phyloP scores from a whole-genome alignment of 2,329 filamentous ascomycete genomes.

The Penicillium psychrosexuale region DNA sequence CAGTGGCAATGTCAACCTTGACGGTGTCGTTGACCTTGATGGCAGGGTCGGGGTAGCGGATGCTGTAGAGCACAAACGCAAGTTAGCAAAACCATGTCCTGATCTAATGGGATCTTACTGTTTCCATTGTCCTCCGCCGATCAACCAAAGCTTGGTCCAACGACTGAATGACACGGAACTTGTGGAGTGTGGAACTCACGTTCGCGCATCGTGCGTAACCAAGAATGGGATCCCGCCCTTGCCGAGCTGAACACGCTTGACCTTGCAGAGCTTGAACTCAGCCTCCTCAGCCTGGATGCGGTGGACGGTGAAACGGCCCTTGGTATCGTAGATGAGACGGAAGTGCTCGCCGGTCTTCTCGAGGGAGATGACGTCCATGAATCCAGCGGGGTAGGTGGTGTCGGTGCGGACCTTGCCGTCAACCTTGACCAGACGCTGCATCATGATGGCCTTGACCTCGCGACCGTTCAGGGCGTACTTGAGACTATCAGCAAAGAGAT shows the following conservation, averaged over 20 bases:
- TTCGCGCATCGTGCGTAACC: conserved; percentile 99
- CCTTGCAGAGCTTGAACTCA: conserved; percentile 99
- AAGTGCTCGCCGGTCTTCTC: conserved; percentile 99
- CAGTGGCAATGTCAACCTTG: conserved; percentile 95
- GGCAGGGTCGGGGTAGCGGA: conserved; percentile 96
- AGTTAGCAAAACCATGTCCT: conserved; percentile 36
- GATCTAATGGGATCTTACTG: conserved; percentile 28
- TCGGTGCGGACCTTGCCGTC: conserved; percentile 99
- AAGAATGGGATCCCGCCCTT: conserved; percentile 99
- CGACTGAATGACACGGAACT: conserved; percentile 97
- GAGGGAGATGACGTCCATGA: conserved; percentile 99
- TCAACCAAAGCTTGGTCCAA: conserved; percentile 99
- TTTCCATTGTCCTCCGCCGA: conserved; percentile 42
- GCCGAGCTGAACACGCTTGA: conserved; percentile 99
- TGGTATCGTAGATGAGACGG: conserved; percentile 99
- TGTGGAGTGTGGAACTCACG: conserved; percentile 73
- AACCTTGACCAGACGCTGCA: conserved; percentile 99
- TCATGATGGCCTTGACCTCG: conserved; percentile 95
- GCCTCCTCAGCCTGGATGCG: conserved; percentile 98
- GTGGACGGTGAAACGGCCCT: conserved; percentile 99
- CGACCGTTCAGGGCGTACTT: conserved; percentile 99
- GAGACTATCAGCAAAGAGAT: conserved; percentile 61
- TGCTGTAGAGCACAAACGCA: conserved; percentile 56
- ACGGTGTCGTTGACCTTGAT: conserved; percentile 99
- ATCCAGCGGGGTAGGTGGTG: conserved; percentile 92